Evolutionary conservation across 2,329 filamentous ascomycete species (phyloP).

Genomic region (Fusarium citri): DNA sequence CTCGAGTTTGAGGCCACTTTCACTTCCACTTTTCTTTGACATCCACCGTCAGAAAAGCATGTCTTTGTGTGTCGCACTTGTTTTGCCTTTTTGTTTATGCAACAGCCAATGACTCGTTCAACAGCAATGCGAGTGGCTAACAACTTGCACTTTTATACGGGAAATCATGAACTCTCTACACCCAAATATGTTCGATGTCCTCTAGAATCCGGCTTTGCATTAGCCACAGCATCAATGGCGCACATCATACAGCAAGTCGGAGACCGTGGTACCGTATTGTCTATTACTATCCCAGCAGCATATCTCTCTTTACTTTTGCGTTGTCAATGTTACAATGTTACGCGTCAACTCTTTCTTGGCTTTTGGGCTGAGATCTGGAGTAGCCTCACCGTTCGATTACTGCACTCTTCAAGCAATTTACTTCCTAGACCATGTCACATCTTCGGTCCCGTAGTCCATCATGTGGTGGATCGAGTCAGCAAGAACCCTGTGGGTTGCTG

Average conservation of each 20-base stretch:
- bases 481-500: constrained; percentile 15
- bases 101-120: constrained; percentile 6
- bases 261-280: not conserved
- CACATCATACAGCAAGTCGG: not conserved
- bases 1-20: constrained; percentile 2
- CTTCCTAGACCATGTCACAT: constrained; percentile 26
- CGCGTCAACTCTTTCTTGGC: constrained; percentile 24
- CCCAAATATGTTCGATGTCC: constrained; percentile 1
- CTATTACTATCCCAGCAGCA: constrained; percentile 23
- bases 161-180: constrained; percentile 15
- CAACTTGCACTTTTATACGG: constrained; percentile 12
- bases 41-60: not conserved
- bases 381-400: constrained; percentile 17
- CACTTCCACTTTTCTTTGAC: constrained; percentile 11
- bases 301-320: not conserved
- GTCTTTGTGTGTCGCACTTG: constrained; percentile 14
- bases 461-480: constrained; percentile 25
- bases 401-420: constrained; percentile 11
- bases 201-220: constrained; percentile 2
- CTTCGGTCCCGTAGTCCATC: constrained; percentile 17
- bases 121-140: constrained; percentile 14
- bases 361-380: constrained; percentile 28
- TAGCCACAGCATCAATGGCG: constrained; percentile 40
- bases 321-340: constrained; percentile 31
- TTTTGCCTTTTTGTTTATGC: not conserved